Percentiles rank a stretch among this genome's conserved stretches.
phyloP scores from a whole-genome alignment of 208 protist genomes.

The Trypanosoma grayi region DNA sequence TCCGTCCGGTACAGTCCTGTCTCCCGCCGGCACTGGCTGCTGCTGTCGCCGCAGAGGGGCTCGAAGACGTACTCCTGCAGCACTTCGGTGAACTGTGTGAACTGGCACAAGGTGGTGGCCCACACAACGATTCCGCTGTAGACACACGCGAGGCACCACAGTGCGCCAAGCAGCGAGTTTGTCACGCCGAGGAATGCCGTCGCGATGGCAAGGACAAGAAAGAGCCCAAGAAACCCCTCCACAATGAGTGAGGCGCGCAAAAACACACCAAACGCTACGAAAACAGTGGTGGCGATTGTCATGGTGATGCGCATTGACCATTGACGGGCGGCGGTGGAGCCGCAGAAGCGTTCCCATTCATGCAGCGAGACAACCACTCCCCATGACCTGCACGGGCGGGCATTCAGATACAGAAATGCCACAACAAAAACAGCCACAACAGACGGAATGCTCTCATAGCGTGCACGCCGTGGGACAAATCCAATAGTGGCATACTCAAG shows the following conservation, averaged over 20 bases:
- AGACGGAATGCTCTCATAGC: slow-evolving; percentile 24
- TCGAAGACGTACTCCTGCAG: slow-evolving; percentile 8
- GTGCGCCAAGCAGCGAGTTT: background rate
- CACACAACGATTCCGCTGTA: slow-evolving; percentile 20
- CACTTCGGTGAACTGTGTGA: slow-evolving; percentile 8
- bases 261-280: slow-evolving; percentile 23
- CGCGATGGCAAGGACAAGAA: slow-evolving; percentile 14
- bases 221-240: slow-evolving; percentile 23
- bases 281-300: slow-evolving; percentile 14
- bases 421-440: slow-evolving; percentile 22
- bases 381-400: slow-evolving; percentile 15
- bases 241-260: slow-evolving; percentile 21
- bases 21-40: slow-evolving; percentile 10
- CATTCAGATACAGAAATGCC: slow-evolving; percentile 5
- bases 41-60: background rate
- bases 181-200: slow-evolving; percentile 4
- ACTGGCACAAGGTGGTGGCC: slow-evolving; percentile 15
- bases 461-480: slow-evolving; percentile 16
- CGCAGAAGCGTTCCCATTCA: slow-evolving; percentile 24
- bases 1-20: slow-evolving; percentile 18
- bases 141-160: slow-evolving; percentile 21
- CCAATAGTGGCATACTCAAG: slow-evolving; percentile 21
- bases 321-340: background rate
- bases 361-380: slow-evolving; percentile 17
- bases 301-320: slow-evolving; percentile 19